Conservation (phyloP, 2,329 filamentous ascomycete species). For the Fonsecaea pedrosoi region DNA sequence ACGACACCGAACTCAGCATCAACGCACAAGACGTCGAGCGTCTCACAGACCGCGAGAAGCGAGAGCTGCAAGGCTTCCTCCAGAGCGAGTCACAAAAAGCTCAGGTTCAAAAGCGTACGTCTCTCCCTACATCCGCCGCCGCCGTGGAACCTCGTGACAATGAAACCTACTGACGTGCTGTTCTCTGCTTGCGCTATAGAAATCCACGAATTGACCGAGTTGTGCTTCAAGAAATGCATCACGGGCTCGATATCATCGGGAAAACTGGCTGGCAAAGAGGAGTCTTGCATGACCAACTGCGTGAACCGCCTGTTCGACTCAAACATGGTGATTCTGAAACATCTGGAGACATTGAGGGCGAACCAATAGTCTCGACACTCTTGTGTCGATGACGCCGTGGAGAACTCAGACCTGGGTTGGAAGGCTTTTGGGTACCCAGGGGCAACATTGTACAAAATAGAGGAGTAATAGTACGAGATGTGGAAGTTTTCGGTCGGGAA, state of each 20-base stretch:
- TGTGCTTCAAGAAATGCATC: conserved; percentile 96
- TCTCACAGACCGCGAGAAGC: conserved; percentile 81
- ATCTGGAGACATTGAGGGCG: conserved; percentile 71
- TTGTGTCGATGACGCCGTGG: background rate
- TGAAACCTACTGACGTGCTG: background rate
- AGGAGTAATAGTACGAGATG: background rate
- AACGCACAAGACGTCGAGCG: conserved; percentile 35
- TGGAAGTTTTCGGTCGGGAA: background rate
- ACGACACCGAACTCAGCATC: conserved; percentile 37
- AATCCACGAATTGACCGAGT: conserved; percentile 72
- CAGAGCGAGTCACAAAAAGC: conserved; percentile 84
- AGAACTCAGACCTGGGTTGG: background rate
- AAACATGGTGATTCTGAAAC: conserved; percentile 81
- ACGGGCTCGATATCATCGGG: conserved; percentile 73
- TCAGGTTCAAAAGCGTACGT: conserved; percentile 58
- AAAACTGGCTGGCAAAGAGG: conserved; percentile 77
- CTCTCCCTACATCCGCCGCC: background rate
- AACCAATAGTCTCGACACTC: conserved; percentile 43
- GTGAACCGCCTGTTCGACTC: conserved; percentile 93
- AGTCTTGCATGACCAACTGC: conserved; percentile 87
- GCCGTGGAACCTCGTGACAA: background rate
- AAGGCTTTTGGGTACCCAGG: background rate
- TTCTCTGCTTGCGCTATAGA: conserved; percentile 48
- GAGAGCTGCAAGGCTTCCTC: conserved; percentile 85
- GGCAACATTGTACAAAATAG: conserved; percentile 19